Evolutionary conservation across 2,329 filamentous ascomycete species (phyloP), one percentile per base, ranked within the genome.

Genomic region (Lasiodiplodia sp.): DNA sequence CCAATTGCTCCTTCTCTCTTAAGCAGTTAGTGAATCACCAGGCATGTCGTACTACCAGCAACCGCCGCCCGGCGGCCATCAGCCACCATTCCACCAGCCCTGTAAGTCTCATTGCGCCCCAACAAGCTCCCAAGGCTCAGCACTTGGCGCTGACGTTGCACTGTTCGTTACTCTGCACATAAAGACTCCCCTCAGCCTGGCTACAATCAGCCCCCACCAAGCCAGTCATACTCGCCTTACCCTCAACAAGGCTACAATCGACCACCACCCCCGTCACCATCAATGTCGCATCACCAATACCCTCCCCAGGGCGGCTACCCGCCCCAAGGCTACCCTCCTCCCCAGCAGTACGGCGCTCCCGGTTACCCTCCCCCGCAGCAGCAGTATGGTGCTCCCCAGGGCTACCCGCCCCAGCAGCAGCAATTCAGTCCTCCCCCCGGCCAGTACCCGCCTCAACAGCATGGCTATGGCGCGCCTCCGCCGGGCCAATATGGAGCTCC

Each of bases 401-500:
- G 75, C 71, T 66, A 74, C 14, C 72, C 73, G 38, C 63, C 66
- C n/a, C 69, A 44, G 5, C 40, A 53, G 11, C 68, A 68, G 52
- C 70, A 71, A 37, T 71, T 70, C 4, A 55, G 52, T 14, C 69
- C 71, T 37, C 70, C 71, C 16, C 72, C 67, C 51, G 71, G 72
- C 18, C 66, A 72, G 38, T 69, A 69, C 49, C 71, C 72, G 51
- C 78, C 78, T 6, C 79, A 80, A 3, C 79, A 78, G 67, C 76
- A 75, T 55, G 74, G 78, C 44, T 79, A 81, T 68, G 77, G 77
- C 31, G 75, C 68, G 12, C 73, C 72, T 31, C 71, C 70, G 18
- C 71, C 75, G 55, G 75, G 72, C 16, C 71, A 74, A 47, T 81
- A 83, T 68, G 80, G 80, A 57, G 78, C 78, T 2, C 80, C 80